Percentiles rank a stretch among this genome's conserved stretches.
Conservation (phyloP, 495 filamentous ascomycete species). For the Penicillium flavigenum region DNA sequence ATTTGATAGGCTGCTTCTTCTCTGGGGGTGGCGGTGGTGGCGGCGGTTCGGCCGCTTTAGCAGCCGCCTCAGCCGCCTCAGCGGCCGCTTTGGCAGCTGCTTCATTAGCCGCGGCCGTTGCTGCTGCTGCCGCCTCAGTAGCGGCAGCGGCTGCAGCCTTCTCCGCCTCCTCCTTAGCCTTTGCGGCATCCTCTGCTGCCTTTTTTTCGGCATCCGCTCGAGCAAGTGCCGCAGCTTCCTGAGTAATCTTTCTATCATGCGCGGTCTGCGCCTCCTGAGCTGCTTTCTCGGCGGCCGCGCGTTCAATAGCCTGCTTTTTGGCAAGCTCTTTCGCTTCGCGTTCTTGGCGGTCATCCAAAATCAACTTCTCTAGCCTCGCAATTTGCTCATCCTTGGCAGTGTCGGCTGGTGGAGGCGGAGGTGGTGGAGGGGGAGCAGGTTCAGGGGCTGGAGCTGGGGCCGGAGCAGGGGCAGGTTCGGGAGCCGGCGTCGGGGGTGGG, state of each 20-base stretch:
- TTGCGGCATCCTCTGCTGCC: conserved; percentile 26
- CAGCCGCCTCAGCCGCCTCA: conserved; percentile 20
- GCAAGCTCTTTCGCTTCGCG: conserved; percentile 47
- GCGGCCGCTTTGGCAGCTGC: conserved; percentile 16
- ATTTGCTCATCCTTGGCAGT: conserved; percentile 52
- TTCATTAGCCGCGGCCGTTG: conserved; percentile 17
- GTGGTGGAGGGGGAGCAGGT: conserved; percentile 18
- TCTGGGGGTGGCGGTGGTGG: conserved; percentile 40
- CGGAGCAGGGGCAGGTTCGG: conserved; percentile 13
- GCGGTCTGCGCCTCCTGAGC: conserved; percentile 50
- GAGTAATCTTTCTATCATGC: conserved; percentile 42
- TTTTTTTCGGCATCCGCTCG: conserved; percentile 39
- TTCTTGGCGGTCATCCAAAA: conserved; percentile 50
- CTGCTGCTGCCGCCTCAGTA: conserved; percentile 8
- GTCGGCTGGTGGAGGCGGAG: conserved; percentile 27
- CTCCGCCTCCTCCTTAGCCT: conserved; percentile 32
- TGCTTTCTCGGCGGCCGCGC: conserved; percentile 52
- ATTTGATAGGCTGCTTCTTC: conserved; percentile 68
- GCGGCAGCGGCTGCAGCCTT: conserved; percentile 24
- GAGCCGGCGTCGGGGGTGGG: conserved; percentile 19
- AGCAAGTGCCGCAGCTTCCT: conserved; percentile 42
- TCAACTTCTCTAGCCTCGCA: conserved; percentile 51
- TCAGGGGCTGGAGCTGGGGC: conserved; percentile 18
- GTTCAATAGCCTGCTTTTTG: conserved; percentile 36
- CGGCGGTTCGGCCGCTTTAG: conserved; percentile 24